Percentiles rank a stretch among this genome's conserved stretches.
Conservation (phyloP, 495 filamentous ascomycete genomes). For the Chaetomium fimeti region DNA sequence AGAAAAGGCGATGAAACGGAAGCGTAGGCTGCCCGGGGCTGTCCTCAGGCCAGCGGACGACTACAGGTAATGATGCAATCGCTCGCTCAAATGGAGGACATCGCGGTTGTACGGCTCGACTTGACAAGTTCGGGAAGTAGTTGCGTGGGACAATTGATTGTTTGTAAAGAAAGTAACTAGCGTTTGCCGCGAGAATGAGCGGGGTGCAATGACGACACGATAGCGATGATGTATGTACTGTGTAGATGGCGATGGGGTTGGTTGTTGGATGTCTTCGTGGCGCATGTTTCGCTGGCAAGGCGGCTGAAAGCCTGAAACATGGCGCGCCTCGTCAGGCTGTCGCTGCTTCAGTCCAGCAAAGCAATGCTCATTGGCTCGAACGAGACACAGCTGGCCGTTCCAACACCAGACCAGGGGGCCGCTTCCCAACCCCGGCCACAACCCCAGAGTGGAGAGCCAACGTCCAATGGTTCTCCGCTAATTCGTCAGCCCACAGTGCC, state of each 20-base stretch:
- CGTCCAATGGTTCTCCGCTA: conserved; percentile 13
- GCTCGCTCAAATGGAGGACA: conserved; percentile 20
- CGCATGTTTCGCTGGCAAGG: not conserved
- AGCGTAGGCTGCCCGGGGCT: not conserved
- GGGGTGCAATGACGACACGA: not conserved
- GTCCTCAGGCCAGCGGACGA: not conserved
- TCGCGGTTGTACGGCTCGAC: conserved; percentile 8
- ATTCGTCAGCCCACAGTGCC: conserved; percentile 16
- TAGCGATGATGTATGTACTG: not conserved
- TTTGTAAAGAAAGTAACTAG: not conserved
- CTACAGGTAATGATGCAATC: conserved; percentile 21
- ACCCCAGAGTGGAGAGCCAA: conserved; percentile 14
- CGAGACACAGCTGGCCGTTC: not conserved
- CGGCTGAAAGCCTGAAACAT: conserved; percentile 1
- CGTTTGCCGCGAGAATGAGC: not conserved
- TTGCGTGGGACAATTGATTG: not conserved
- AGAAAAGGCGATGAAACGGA: not conserved
- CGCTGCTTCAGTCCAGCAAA: not conserved
- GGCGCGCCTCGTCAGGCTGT: not conserved
- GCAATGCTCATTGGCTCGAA: conserved; percentile 4
- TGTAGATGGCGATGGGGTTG: not conserved
- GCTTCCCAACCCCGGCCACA: not conserved
- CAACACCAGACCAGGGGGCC: conserved; percentile 7
- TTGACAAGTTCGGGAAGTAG: not conserved
- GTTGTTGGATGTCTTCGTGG: not conserved